Conservation (phyloP, 2,329 filamentous ascomycete genomes). For the Fonsecaea pugnacius region DNA sequence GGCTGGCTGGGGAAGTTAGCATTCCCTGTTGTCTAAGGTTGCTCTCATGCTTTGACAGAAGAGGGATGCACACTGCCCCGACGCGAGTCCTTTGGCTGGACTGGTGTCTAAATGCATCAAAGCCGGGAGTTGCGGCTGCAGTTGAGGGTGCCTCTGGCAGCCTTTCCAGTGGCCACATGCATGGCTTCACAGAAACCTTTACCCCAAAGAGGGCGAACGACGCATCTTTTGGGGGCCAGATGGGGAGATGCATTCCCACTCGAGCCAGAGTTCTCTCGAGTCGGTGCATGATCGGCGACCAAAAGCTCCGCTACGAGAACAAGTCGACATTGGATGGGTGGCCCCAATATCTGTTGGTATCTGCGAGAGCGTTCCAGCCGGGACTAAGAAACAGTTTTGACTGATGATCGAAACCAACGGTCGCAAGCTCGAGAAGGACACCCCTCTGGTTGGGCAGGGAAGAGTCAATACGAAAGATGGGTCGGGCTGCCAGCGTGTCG, state of each 20-base stretch:
- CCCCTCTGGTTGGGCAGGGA: neutral
- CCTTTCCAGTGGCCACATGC: neutral
- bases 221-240: neutral
- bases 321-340: neutral
- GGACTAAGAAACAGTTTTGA: neutral
- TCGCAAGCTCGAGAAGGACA: neutral
- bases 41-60: neutral
- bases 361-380: neutral
- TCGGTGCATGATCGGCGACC: neutral
- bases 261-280: neutral
- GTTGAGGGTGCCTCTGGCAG: neutral
- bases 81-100: neutral
- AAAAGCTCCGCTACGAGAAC: neutral
- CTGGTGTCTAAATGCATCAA: neutral
- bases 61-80: neutral
- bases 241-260: neutral
- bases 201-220: neutral
- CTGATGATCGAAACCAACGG: neutral
- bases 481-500: slow-evolving; percentile 6
- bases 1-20: neutral
- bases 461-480: neutral
- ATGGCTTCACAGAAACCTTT: slow-evolving; percentile 2
- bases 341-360: neutral
- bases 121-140: neutral
- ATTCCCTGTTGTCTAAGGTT: neutral